Evolutionary conservation across 768 basidiomycete species (phyloP).

Genomic region (Panus rudis): DNA sequence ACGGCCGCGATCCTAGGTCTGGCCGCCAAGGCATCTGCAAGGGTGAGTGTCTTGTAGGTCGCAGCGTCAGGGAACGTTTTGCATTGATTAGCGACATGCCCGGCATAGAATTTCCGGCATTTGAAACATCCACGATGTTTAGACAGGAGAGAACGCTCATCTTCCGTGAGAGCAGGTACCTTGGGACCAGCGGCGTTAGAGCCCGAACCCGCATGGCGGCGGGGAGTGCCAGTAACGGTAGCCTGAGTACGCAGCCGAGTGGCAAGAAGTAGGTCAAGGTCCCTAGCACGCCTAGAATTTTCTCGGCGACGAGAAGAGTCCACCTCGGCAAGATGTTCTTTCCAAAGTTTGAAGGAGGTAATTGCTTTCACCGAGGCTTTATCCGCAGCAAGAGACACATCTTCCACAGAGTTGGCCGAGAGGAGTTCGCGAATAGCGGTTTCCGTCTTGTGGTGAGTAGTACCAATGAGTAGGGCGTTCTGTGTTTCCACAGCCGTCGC

Average conservation of each 20-base stretch:
- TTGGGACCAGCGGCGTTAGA: too few species aligned
- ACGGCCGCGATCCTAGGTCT: too few species aligned
- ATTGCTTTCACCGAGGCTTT: too few species aligned
- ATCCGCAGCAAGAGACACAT: background rate
- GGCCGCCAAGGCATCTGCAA: too few species aligned
- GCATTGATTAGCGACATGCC: background rate
- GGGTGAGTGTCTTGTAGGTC: background rate
- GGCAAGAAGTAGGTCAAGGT: too few species aligned
- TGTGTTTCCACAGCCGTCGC: background rate
- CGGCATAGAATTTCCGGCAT: background rate
- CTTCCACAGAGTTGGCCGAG: background rate
- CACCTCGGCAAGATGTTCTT: too few species aligned
- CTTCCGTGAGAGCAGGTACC: background rate
- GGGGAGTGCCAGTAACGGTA: too few species aligned
- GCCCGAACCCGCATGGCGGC: too few species aligned
- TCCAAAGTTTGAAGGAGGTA: too few species aligned
- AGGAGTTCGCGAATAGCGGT: background rate
- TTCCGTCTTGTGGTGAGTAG: background rate
- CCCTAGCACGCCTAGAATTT: too few species aligned
- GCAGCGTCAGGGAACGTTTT: background rate
- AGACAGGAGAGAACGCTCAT: slow-evolving; percentile 4
- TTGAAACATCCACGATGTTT: slow-evolving; percentile 1
- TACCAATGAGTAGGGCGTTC: slow-evolving; percentile 3
- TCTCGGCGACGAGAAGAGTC: too few species aligned
- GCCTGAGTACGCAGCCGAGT: too few species aligned